Evolutionary conservation across 805 yeast genomes (phyloP).

Genomic region (Lipomyces spencermartinsiae): DNA sequence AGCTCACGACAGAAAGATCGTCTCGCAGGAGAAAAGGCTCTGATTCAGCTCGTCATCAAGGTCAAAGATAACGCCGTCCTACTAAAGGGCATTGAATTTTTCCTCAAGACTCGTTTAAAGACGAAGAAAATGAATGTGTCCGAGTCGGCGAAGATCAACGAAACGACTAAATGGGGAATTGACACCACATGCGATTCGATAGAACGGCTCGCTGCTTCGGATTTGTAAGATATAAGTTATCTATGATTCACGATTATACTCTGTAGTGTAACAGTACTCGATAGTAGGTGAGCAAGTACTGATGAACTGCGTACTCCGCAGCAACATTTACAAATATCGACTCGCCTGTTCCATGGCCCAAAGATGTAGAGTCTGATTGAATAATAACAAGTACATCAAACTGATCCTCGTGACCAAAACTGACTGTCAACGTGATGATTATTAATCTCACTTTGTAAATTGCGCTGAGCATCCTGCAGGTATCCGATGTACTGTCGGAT

Average conservation of each 20-base stretch:
- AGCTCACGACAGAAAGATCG: constrained; percentile 38
- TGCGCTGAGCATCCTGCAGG: no score
- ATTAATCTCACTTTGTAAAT: background rate
- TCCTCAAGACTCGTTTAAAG: constrained; percentile 52
- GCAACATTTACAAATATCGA: background rate
- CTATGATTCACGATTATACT: background rate
- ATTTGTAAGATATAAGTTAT: background rate
- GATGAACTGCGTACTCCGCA: no score
- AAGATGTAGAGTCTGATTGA: background rate
- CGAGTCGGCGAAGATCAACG: constrained; percentile 51
- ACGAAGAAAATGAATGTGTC: constrained; percentile 12
- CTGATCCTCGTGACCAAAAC: background rate
- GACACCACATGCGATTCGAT: constrained; percentile 55
- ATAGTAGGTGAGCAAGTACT: background rate
- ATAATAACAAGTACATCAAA: no score
- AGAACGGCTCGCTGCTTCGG: constrained; percentile 19
- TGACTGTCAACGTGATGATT: background rate
- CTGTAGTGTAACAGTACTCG: background rate
- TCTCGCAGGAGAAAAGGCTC: constrained; percentile 55
- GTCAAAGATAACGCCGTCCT: constrained; percentile 65
- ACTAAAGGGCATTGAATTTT: constrained; percentile 69
- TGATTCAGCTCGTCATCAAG: constrained; percentile 59
- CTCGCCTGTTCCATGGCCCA: background rate
- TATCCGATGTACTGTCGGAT: background rate
- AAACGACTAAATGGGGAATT: constrained; percentile 72